These are phyloP conservation scores for Pythium biforme DNA, from an alignment of 352 stramenopile genomes.

Conservation along the genomic window DNA sequence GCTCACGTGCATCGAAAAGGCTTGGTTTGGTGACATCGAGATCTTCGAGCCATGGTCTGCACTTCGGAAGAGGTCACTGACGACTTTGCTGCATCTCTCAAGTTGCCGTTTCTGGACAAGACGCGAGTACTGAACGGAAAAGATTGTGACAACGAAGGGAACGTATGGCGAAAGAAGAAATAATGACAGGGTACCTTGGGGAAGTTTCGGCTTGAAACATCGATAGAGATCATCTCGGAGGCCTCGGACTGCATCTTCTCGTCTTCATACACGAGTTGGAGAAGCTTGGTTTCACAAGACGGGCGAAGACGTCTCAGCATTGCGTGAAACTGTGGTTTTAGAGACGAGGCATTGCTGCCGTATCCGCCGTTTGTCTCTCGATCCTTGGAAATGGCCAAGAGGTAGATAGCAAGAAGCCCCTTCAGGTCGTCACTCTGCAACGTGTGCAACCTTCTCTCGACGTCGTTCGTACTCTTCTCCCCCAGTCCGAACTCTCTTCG, in stretches of 20 bases:
- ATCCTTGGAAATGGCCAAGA: slow-evolving; percentile 38
- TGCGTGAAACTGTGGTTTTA: slow-evolving; percentile 47
- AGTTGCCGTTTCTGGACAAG: slow-evolving; percentile 54
- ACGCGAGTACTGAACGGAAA: slow-evolving; percentile 37
- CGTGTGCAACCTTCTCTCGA: slow-evolving; percentile 40
- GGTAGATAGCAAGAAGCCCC: slow-evolving; percentile 50
- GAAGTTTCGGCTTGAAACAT: slow-evolving; percentile 59
- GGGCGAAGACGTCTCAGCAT: slow-evolving; percentile 50
- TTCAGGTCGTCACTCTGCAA: slow-evolving; percentile 40
- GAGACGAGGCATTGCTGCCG: slow-evolving; percentile 19
- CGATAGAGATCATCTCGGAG: slow-evolving; percentile 46
- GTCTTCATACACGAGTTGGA: slow-evolving; percentile 65
- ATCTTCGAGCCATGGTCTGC: slow-evolving; percentile 22
- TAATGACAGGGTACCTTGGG: slow-evolving; percentile 40
- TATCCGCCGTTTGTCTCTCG: slow-evolving; percentile 37
- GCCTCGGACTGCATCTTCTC: slow-evolving; percentile 49
- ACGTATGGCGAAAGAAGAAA: not conserved
- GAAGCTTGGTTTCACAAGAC: slow-evolving; percentile 56
- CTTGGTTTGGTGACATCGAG: slow-evolving; percentile 38
- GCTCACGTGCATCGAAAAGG: slow-evolving; percentile 46
- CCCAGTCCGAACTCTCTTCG: slow-evolving; percentile 43
- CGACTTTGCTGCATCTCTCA: slow-evolving; percentile 38
- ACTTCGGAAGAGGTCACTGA: slow-evolving; percentile 54
- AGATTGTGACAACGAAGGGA: not conserved
- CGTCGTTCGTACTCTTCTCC: slow-evolving; percentile 30